Conservation (phyloP, 169 alveolate genomes). For the Theileria orientalis region DNA sequence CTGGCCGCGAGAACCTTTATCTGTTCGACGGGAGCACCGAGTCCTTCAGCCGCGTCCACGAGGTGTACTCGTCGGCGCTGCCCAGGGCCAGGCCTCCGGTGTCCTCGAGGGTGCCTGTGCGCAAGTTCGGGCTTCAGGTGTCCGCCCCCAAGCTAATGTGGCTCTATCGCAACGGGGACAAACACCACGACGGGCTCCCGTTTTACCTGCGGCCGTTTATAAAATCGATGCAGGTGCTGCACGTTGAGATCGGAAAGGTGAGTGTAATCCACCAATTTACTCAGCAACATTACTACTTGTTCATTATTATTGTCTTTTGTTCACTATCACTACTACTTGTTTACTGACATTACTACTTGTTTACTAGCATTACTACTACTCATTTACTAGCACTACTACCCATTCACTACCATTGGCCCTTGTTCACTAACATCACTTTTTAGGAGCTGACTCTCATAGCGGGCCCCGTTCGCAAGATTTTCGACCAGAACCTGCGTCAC, state of each 20-base stretch:
- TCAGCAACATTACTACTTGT: too few species aligned
- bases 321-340: not conserved
- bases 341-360: not conserved
- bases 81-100: constrained; percentile 46
- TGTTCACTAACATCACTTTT: not conserved
- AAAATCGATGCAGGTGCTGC: constrained; percentile 71
- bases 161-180: constrained; percentile 88
- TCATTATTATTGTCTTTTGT: not conserved
- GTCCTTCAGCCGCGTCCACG: constrained; percentile 72
- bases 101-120: constrained; percentile 74
- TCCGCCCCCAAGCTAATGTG: constrained; percentile 83
- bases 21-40: constrained; percentile 78
- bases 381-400: not conserved
- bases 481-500: constrained; percentile 81
- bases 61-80: constrained; percentile 76
- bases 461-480: constrained; percentile 85
- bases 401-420: not conserved
- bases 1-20: constrained; percentile 79
- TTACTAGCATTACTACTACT: not conserved
- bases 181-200: constrained; percentile 82
- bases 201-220: constrained; percentile 80
- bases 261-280: constrained; percentile 24
- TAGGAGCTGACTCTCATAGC: constrained; percentile 72
- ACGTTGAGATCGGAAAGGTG: constrained; percentile 78
- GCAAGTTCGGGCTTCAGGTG: constrained; percentile 80